Base-by-base conservation (phyloP, 1,139 yeast genomes). In the Pneumocystis sp. region DNA sequence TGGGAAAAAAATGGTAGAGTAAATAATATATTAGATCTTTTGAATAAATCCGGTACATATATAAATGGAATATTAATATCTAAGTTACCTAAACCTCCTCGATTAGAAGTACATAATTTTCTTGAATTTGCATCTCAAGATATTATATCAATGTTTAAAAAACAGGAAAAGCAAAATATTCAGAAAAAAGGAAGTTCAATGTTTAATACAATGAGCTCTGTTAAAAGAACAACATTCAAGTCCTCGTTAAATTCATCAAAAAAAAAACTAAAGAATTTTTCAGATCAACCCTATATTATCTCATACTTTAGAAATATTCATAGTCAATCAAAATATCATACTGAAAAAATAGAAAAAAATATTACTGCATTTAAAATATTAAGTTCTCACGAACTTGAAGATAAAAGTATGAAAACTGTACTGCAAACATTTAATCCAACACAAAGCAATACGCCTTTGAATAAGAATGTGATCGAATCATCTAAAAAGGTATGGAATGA, bases 401-500 rank as follows among this genome's bases (percentile, higher is more conserved):
- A 56, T 34, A 29, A 15, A 10, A 34, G 34, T 29, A 44, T 64
- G 15, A 17, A 21, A 35, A 25, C 35, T 60, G 39, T 59, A 34
- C 42, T 44, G 25, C 19, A n/a, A 37, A 59, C 21, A 61, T n/a
- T 61, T 63, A 12, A 61, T 65, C 6, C 37, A 57, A 39, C 39
- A 64, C 6, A 62, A 63, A 10, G 21, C 59, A 44, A 63, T 63
- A 25, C 29, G 7, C 8, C 25, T 1, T 7, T 17, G 12, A 29
- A 62, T 7, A 21, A 31, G 21, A 31, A 39, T 12, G 29, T 17
- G 39, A 45, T 56, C 29, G 57, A 50, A 40, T 17, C 21, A 57
- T 37, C 15, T 66, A 19, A 59, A 66, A 25, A 62, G 61, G 19
- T 50, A 4, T 76, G 78, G 77, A 69, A 69, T 44, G 59, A 68